Evolutionary conservation across 2,329 filamentous ascomycete genomes (phyloP), one percentile per base, ranked within the genome.

Genomic region (Aureobasidium leucospermi): DNA sequence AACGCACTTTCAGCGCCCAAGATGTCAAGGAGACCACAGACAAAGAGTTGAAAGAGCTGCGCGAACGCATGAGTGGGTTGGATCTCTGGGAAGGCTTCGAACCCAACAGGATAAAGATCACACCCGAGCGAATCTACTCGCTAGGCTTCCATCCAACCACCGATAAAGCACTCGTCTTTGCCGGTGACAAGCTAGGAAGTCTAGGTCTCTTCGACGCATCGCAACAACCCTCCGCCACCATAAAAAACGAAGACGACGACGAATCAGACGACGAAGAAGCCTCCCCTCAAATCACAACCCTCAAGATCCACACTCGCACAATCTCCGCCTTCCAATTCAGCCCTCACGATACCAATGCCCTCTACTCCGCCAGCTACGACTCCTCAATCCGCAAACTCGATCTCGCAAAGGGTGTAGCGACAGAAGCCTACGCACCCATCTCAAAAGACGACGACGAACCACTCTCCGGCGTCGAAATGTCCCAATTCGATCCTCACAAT

Each of bases 351-450:
- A 77, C 83, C 0, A 91, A 90, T 43, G 81, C 85, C 0, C 79
- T 99, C 0, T 96, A 87, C 67, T 90, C 91, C 0, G 85, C 89
- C 0, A 96, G 92, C 0, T 97, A 99, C 71, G 94, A 99, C 73
- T 94, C 90, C 0, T 92, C 90, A 0, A 90, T 99, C 59, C 85
- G 94, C 4, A 90, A 89, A 62, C 80, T 96, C 19, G 93, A 99
- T 68, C 78, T 99, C 0, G 81, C 84, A 38, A 91, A 90, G 68
- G 89, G 88, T 1, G 80, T 89, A 1, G 91, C 91, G 0, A 80
- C 88, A 0, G 89, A 96, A 68, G 79, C 93, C 0, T 97, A 89
- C 73, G 90, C 88, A 0, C 91, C 92, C 0, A 72, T 79, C 0
- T 86, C 88, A 62, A 77, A 81, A 0, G 78, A 83, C 28, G 84